Percentiles rank a stretch among this genome's conserved stretches.
phyloP scores from a whole-genome alignment of 1,284 basidiomycete genomes.

The Apiotrichum domesticum region DNA sequence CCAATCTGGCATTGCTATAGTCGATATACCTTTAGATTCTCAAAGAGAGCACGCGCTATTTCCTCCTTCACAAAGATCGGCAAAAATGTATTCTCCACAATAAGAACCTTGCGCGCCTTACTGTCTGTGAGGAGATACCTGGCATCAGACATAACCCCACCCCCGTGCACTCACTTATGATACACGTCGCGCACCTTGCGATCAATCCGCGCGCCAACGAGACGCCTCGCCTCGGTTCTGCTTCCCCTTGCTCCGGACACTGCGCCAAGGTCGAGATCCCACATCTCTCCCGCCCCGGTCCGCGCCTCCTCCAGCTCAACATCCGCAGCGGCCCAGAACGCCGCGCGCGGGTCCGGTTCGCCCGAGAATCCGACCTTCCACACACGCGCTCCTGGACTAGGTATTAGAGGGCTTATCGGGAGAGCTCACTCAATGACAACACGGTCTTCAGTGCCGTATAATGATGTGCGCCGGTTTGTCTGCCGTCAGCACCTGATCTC shows the following conservation, averaged over 20 bases:
- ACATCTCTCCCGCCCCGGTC: constrained; percentile 24
- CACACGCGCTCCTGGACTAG: constrained; percentile 43
- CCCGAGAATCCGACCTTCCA: constrained; percentile 51
- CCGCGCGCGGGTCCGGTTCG: constrained; percentile 44
- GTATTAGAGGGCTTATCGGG: neutral
- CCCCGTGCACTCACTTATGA: constrained; percentile 62
- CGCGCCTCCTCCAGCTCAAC: constrained; percentile 5
- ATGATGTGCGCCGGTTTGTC: constrained; percentile 42
- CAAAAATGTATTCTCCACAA: constrained; percentile 82
- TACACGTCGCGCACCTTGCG: constrained; percentile 67
- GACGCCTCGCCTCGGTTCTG: constrained; percentile 62
- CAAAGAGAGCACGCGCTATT: constrained; percentile 79
- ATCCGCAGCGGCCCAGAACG: constrained; percentile 30
- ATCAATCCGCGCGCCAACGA: constrained; percentile 65
- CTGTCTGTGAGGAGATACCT: constrained; percentile 89
- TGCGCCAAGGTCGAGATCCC: constrained; percentile 36
- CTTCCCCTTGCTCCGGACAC: constrained; percentile 23
- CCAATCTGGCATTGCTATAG: neutral
- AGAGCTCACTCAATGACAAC: constrained; percentile 44
- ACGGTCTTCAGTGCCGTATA: constrained; percentile 49
- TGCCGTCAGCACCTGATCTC: constrained; percentile 12
- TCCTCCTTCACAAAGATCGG: constrained; percentile 81
- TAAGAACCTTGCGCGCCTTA: constrained; percentile 83
- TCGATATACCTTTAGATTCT: constrained; percentile 60
- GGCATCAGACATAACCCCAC: constrained; percentile 17